phyloP scores from a whole-genome alignment of 768 basidiomycete species.

The Pleurotus ostreatus region DNA sequence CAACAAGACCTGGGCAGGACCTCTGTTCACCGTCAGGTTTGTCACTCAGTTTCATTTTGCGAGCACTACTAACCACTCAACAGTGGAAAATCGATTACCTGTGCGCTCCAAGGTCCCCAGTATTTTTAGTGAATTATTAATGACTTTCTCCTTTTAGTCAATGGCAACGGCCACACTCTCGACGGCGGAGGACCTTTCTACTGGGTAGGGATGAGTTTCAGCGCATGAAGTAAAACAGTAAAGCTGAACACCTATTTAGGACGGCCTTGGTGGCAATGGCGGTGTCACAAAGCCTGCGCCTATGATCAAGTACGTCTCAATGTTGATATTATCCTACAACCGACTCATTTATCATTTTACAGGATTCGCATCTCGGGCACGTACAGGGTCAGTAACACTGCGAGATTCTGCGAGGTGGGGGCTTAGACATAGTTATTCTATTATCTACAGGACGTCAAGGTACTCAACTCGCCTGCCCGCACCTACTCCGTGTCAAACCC shows the following conservation, averaged over 20 bases:
- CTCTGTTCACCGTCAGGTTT: slow-evolving; percentile 49
- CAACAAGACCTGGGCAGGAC: slow-evolving; percentile 47
- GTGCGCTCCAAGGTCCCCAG: slow-evolving; percentile 24
- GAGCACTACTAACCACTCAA: slow-evolving; percentile 13
- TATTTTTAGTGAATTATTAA: no score
- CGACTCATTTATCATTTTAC: background rate
- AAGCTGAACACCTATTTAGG: slow-evolving; percentile 17
- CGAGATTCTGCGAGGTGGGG: no score
- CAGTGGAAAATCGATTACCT: slow-evolving; percentile 43
- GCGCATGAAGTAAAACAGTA: background rate
- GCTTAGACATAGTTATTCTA: slow-evolving; percentile 18
- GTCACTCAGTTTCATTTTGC: slow-evolving; percentile 4
- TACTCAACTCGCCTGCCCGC: slow-evolving; percentile 37
- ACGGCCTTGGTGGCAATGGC: slow-evolving; percentile 34
- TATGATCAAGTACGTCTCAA: slow-evolving; percentile 35
- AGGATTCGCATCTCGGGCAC: slow-evolving; percentile 37
- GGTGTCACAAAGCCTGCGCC: slow-evolving; percentile 37
- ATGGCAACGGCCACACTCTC: slow-evolving; percentile 37
- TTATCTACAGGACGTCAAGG: slow-evolving; percentile 30
- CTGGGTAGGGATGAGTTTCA: slow-evolving; percentile 24
- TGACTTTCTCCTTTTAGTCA: slow-evolving; percentile 21
- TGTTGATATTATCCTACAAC: background rate
- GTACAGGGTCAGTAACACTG: slow-evolving; percentile 20
- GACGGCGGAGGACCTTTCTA: slow-evolving; percentile 41
- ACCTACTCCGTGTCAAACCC: slow-evolving; percentile 37